These are phyloP conservation scores for Miamiensis avidus DNA, from an alignment of 169 alveolate species.

Conservation along the genomic window DNA sequence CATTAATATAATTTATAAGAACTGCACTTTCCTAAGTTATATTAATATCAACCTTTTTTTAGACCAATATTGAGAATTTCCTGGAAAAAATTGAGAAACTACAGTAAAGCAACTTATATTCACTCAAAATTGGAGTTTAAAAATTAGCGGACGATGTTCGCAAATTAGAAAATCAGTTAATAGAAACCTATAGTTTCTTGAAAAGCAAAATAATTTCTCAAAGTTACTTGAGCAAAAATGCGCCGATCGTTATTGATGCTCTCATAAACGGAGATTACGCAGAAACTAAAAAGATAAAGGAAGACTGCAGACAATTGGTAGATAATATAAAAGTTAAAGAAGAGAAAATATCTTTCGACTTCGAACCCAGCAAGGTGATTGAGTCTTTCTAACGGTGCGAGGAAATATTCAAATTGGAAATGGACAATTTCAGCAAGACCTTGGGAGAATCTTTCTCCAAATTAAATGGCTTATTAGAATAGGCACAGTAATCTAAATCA, in stretches of 20 bases:
- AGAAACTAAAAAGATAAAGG: not conserved
- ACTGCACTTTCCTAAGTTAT: too few relatives aligned
- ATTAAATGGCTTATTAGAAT: not conserved
- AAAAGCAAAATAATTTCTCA: not conserved
- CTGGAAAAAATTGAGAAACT: not conserved
- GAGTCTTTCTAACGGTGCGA: not conserved
- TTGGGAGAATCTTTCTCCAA: not conserved
- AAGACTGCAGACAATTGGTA: not conserved
- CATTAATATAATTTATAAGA: too few relatives aligned
- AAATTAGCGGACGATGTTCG: not conserved
- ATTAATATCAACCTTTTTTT: too few relatives aligned
- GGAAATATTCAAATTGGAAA: not conserved
- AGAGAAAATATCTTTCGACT: not conserved
- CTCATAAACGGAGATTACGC: not conserved
- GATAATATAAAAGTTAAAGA: not conserved
- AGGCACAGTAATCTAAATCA: not conserved
- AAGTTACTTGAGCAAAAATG: not conserved
- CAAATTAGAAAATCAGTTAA: not conserved
- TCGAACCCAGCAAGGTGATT: not conserved
- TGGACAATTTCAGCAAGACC: not conserved
- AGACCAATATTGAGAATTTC: not conserved
- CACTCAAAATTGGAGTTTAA: not conserved
- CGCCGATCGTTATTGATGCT: not conserved
- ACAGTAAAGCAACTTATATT: not conserved
- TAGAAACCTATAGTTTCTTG: not conserved